A percentile compares a stretch with the other conserved stretches of the same genome.
Conservation (phyloP, 169 alveolate species). For the Plasmodium berghei region DNA sequence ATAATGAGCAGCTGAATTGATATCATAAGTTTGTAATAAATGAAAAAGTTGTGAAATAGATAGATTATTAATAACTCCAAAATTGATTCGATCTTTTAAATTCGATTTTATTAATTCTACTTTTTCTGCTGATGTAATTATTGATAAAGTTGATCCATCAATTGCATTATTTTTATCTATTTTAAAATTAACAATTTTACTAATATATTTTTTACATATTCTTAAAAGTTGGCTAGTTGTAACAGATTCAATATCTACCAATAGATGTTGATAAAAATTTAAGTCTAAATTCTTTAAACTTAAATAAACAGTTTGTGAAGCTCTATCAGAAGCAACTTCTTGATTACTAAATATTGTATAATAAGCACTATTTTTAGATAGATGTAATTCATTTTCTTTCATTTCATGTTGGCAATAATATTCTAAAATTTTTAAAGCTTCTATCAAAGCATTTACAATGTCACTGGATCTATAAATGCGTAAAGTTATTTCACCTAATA, state of each 20-base stretch:
- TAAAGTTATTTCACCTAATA: slow-evolving; percentile 82
- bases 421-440: slow-evolving; percentile 72
- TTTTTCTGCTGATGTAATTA: slow-evolving; percentile 44
- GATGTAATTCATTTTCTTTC: slow-evolving; percentile 73
- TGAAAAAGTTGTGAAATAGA: slow-evolving; percentile 23
- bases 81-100: slow-evolving; percentile 10
- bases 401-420: slow-evolving; percentile 48
- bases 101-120: slow-evolving; percentile 16
- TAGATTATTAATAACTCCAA: slow-evolving; percentile 29
- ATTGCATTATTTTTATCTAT: slow-evolving; percentile 28
- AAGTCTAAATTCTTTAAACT: slow-evolving; percentile 77
- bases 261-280: slow-evolving; percentile 32
- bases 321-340: slow-evolving; percentile 79
- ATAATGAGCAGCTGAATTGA: neutral
- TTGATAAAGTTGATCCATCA: slow-evolving; percentile 53
- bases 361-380: slow-evolving; percentile 80
- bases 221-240: slow-evolving; percentile 15
- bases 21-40: slow-evolving; percentile 21
- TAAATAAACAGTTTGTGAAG: slow-evolving; percentile 77
- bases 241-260: slow-evolving; percentile 16
- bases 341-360: slow-evolving; percentile 79
- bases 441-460: slow-evolving; percentile 75
- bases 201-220: slow-evolving; percentile 25
- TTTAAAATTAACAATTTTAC: slow-evolving; percentile 37
- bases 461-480: slow-evolving; percentile 60